phyloP scores from a whole-genome alignment of 169 alveolate genomes.

The Babesia bigemina region DNA sequence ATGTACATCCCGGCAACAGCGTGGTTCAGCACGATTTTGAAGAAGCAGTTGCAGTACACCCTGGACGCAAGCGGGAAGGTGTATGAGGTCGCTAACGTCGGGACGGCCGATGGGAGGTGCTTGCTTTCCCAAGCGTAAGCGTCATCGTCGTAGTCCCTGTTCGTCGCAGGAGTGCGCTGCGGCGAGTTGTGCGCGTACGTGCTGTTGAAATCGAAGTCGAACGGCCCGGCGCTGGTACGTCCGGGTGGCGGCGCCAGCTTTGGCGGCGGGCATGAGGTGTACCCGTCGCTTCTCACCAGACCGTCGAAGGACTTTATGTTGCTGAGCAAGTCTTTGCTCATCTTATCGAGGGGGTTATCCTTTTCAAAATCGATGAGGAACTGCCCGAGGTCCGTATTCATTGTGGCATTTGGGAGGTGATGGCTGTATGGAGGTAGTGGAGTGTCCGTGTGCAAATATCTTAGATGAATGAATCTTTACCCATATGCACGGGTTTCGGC shows the following conservation, averaged over 20 bases:
- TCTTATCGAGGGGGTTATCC: not conserved
- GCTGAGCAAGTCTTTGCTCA: not conserved
- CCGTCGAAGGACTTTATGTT: not conserved
- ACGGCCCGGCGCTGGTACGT: too few species aligned
- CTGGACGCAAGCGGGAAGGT: conserved; percentile 64
- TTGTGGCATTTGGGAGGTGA: not conserved
- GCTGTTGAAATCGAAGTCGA: too few species aligned
- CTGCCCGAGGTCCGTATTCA: conserved; percentile 20
- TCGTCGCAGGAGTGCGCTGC: not conserved
- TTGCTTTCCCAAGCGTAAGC: not conserved
- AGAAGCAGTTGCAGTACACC: conserved; percentile 37
- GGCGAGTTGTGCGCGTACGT: too few species aligned
- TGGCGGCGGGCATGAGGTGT: too few species aligned
- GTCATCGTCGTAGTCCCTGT: not conserved
- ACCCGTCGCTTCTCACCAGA: too few species aligned
- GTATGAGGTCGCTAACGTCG: not conserved
- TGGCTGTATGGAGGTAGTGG: too few species aligned
- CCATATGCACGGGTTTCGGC: too few species aligned
- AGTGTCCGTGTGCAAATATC: too few species aligned
- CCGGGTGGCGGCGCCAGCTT: too few species aligned
- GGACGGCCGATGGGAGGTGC: not conserved
- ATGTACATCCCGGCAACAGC: conserved; percentile 65
- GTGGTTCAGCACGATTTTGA: conserved; percentile 61
- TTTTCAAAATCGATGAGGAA: conserved; percentile 4
- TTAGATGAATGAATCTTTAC: too few species aligned